Conservation (phyloP, 169 alveolate species). For the Cystoisospora suis region DNA sequence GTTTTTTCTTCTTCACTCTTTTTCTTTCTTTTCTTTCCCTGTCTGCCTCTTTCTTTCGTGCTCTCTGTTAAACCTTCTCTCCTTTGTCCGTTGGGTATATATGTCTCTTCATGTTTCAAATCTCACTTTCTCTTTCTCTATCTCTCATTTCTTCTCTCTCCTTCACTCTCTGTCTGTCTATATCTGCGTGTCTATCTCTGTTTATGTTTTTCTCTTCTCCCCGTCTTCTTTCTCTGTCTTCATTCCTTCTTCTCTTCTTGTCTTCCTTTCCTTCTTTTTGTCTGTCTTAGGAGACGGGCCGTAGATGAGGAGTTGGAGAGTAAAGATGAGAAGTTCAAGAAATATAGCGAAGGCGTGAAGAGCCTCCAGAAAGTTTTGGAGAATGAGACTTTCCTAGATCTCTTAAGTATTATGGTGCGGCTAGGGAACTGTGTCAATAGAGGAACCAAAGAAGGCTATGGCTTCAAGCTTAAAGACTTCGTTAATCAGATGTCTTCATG, state of each 20-base stretch:
- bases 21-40: no score
- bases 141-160: not conserved
- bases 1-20: no score
- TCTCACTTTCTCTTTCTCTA: no score
- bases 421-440: constrained; percentile 43
- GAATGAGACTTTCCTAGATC: not conserved
- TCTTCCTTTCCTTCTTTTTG: not conserved
- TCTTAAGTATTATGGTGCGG: not conserved
- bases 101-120: no score
- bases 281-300: not conserved
- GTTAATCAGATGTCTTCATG: constrained; percentile 34
- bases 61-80: no score
- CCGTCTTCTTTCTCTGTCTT: no score
- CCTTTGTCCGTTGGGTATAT: no score
- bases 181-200: not conserved
- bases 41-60: not conserved
- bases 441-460: constrained; percentile 33
- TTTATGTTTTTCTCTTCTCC: no score
- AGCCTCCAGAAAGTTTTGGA: not conserved
- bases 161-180: not conserved
- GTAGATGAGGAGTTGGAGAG: constrained; percentile 40
- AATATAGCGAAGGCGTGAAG: not conserved
- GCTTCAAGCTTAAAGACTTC: constrained; percentile 42
- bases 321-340: not conserved
- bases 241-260: not conserved